These are phyloP conservation scores for Chaetomium sp. DNA, from an alignment of 2,329 filamentous ascomycete species.

Conservation along the genomic window DNA sequence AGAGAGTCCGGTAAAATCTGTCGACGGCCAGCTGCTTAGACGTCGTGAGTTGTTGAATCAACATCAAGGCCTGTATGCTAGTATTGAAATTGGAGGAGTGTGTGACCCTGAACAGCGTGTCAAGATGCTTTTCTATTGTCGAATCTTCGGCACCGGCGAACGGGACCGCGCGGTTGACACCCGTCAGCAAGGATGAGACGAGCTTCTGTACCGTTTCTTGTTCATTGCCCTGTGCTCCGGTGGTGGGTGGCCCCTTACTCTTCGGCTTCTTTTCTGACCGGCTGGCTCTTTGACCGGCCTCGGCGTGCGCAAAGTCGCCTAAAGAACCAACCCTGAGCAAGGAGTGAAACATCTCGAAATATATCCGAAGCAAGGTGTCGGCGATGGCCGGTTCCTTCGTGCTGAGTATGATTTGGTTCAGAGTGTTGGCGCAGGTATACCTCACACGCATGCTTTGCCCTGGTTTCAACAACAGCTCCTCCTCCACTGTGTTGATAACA, in stretches of 20 bases:
- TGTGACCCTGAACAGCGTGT: conserved; percentile 91
- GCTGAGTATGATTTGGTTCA: conserved; percentile 94
- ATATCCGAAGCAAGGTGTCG: conserved; percentile 76
- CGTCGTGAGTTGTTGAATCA: conserved; percentile 86
- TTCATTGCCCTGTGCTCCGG: conserved; percentile 37
- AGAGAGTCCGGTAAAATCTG: conserved; percentile 89
- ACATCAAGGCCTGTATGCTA: conserved; percentile 86
- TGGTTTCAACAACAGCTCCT: conserved; percentile 79
- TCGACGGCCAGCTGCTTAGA: conserved; percentile 77
- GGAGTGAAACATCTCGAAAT: conserved; percentile 82
- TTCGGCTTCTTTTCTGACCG: conserved; percentile 26
- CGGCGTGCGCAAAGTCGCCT: conserved; percentile 35
- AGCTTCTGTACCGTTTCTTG: conserved; percentile 83
- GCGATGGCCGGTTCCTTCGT: conserved; percentile 75
- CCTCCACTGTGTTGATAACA: conserved; percentile 77
- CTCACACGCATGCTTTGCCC: conserved; percentile 83
- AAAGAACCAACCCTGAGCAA: conserved; percentile 61
- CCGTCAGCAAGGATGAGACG: conserved; percentile 82
- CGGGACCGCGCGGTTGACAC: conserved; percentile 92
- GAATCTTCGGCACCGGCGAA: conserved; percentile 78
- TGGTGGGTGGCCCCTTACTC: conserved; percentile 26
- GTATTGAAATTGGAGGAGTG: conserved; percentile 99
- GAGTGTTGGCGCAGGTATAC: conserved; percentile 92
- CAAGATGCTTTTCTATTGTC: conserved; percentile 78
- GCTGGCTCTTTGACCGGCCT: conserved; percentile 34